Evolutionary conservation across 2,329 filamentous ascomycete species (phyloP), one percentile per base, ranked within the genome.

Genomic region (Botrytis sinoallii): DNA sequence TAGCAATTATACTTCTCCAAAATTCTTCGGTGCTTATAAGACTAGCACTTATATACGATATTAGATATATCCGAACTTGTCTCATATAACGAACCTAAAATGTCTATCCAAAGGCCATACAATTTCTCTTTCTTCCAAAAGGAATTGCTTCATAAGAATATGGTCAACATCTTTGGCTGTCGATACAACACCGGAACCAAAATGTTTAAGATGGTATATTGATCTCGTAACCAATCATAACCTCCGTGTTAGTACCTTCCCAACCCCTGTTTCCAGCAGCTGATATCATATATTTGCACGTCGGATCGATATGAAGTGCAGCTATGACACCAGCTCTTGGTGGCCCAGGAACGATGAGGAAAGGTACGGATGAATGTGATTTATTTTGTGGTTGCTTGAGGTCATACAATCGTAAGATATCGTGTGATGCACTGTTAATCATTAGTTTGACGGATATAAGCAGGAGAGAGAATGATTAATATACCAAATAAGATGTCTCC

Each of bases 141-240:
- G 6, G 8, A 9, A 8, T n/a, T 63, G 12, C 16, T 38, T 18
- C 35, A 35, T 44, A 25, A 12, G 44, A 52, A 0, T 16, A 63
- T 35, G 29, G 7, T 61, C n/a, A 8, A n/a, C 12, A 2, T 35
- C 3, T 35, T 29, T 38, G 8, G n/a, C 1, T 22, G 20, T 14
- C 9, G 4, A 16, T 29, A 18, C 8, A n/a, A 44, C 4, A 25
- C 5, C 1, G 18, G 1, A 9, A 16, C 25, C 18, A 1, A 32
- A 20, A 25, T 25, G 32, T 71, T 73, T 10, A 59, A 55, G 61
- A 73, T 44, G 77, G 71, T 65, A 77, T 78, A 5, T 79, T 79
- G 64, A 99, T 97, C 84, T 99, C 96, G 82, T 99, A 99, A 25
- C 96, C 96, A 72, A 99, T 89, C 75, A 99, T 82, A 0, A 96